Base-by-base conservation (phyloP, 306 rosid genomes). In the Rubus parviflorus region DNA sequence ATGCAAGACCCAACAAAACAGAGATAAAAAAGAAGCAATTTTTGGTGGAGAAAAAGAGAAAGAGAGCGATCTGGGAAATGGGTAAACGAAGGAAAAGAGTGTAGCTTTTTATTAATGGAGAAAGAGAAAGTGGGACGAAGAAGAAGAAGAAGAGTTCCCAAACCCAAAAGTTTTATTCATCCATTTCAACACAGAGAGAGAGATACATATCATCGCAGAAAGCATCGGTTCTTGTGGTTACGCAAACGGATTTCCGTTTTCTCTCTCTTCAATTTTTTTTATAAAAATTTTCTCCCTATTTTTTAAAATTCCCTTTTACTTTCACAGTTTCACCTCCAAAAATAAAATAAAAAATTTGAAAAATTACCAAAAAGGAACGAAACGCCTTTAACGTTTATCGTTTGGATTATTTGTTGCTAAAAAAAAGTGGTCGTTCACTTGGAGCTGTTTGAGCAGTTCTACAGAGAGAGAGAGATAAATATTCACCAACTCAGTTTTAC, bases 141-240 rank as follows among this genome's bases (percentile, higher is more conserved):
- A 52, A 61, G 73, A 68, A 38, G 73, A 57, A 78, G 77, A 66
- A 75, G 68, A 77, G 83, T 49, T 58, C 69, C 57, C 46, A 23
- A 41, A 2, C 45, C 64, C 54, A 10, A 13, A 73, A 43, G 1
- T 40, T 22, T 22, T 54, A 72, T 40, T 57, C 42, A 43, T 42
- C 68, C 77, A 42, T 41, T 52, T 45, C 15, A 19, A 40, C 6
- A 1, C 46, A 51, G 40, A 58, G 12, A 30, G 14, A 25, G 5
- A 60, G 1, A 25, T 8, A 17, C 69, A 25, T 3, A 73, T n/a
- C 73, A 73, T 48, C 46, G 81, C 40, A 51, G n/a, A 51, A 51
- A 51, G 20, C 57, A 82, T 63, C 89, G 76, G 79, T 81, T 87
- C 82, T 52, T 60, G 79, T 85, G 83, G 90, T 83, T 81, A 83